Evolutionary conservation across 345 rosid genomes (phyloP).

Genomic region (Salix udensis): DNA sequence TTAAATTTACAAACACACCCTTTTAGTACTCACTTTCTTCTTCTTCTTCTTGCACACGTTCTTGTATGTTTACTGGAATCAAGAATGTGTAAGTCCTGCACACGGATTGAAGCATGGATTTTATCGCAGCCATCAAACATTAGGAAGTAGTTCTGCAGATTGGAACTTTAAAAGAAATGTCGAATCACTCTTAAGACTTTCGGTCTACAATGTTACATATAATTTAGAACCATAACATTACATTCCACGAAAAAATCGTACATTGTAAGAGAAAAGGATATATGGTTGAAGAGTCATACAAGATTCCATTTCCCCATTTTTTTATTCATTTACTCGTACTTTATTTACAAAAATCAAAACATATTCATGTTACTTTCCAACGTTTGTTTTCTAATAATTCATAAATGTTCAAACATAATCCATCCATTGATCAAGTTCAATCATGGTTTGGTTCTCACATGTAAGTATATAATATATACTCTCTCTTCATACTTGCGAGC

Average conservation of each 20-base stretch:
- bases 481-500: too few relatives aligned
- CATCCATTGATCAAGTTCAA: too few relatives aligned
- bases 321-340: background rate
- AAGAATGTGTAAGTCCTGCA: background rate
- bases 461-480: too few relatives aligned
- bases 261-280: background rate
- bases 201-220: background rate
- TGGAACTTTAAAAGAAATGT: background rate
- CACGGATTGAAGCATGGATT: constrained; percentile 1
- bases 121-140: constrained; percentile 2
- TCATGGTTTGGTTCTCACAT: too few relatives aligned
- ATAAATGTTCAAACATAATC: too few relatives aligned
- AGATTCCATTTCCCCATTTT: background rate
- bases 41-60: background rate
- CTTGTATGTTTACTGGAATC: constrained; percentile 1
- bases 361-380: background rate
- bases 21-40: background rate
- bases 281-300: background rate
- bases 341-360: background rate
- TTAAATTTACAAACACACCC: constrained; percentile 17
- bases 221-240: background rate
- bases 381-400: too few relatives aligned
- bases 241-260: background rate
- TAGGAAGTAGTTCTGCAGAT: background rate
- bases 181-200: background rate